Evolutionary conservation across 1,284 basidiomycete genomes (phyloP).

Genomic region (Paramarasmius palmivorus): DNA sequence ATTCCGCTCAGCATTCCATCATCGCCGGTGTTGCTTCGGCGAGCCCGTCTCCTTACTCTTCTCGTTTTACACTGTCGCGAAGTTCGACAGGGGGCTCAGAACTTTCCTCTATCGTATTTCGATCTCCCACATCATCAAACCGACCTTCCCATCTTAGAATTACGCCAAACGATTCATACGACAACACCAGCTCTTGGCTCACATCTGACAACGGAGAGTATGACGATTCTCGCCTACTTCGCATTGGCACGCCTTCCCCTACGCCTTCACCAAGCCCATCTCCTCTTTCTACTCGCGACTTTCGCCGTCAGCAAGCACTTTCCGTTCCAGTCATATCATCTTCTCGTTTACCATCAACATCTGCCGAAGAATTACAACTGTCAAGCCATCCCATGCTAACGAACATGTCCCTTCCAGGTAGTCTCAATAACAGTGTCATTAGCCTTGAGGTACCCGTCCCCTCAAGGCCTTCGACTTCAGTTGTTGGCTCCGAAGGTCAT

Average conservation of each 20-base stretch:
- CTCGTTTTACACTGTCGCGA: slow-evolving; percentile 2
- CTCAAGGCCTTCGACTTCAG: not conserved
- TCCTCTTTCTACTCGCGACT: slow-evolving; percentile 5
- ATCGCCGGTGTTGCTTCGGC: not conserved
- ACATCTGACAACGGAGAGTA: slow-evolving; percentile 18
- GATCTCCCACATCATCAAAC: slow-evolving; percentile 31
- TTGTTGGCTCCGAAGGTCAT: not conserved
- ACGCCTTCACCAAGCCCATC: slow-evolving; percentile 8
- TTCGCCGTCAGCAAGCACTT: not conserved
- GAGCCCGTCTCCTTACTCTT: slow-evolving; percentile 6
- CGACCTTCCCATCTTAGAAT: slow-evolving; percentile 6
- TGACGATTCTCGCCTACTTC: slow-evolving; percentile 14
- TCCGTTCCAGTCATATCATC: slow-evolving; percentile 10
- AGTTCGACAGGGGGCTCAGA: slow-evolving; percentile 6
- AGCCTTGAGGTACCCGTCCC: slow-evolving; percentile 4
- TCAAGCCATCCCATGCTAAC: slow-evolving; percentile 7
- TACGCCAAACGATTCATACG: slow-evolving; percentile 18
- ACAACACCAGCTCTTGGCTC: slow-evolving; percentile 20
- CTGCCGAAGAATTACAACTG: slow-evolving; percentile 10
- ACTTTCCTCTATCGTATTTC: slow-evolving; percentile 28
- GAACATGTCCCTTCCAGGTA: slow-evolving; percentile 12
- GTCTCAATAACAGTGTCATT: slow-evolving; percentile 1
- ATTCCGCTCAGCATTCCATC: no score
- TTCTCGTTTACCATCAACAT: not conserved
- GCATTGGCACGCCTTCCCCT: slow-evolving; percentile 12